Conservation (phyloP, 1,284 basidiomycete species). For the Cutaneotrichosporon cutaneum region DNA sequence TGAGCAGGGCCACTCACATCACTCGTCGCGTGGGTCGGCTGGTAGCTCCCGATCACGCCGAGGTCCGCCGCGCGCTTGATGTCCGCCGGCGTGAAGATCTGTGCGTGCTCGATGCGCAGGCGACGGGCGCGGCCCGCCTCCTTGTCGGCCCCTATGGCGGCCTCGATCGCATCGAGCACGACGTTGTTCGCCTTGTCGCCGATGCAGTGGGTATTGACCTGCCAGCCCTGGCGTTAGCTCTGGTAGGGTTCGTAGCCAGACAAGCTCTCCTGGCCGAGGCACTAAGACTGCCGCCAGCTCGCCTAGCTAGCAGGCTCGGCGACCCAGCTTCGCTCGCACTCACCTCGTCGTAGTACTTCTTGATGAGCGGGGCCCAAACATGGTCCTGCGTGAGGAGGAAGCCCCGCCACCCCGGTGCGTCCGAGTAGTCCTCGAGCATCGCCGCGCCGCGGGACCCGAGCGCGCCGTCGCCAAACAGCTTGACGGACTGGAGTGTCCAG, state of each 20-base stretch:
- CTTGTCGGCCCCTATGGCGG: conserved; percentile 56
- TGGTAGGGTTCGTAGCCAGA: too few relatives aligned
- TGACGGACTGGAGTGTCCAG: conserved; percentile 72
- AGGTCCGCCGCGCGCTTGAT: conserved; percentile 66
- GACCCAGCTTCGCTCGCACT: too few relatives aligned
- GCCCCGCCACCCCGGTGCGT: conserved; percentile 68
- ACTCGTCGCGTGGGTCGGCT: conserved; percentile 76
- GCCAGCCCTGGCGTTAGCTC: conserved; percentile 16
- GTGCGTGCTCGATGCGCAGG: conserved; percentile 85
- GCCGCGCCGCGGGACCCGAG: conserved; percentile 90
- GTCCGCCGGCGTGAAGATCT: conserved; percentile 73
- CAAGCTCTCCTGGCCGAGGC: too few relatives aligned
- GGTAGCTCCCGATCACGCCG: conserved; percentile 85
- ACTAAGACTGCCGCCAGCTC: too few relatives aligned
- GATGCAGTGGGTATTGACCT: conserved; percentile 76
- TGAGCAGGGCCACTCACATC: conserved; percentile 43
- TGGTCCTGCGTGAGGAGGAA: conserved; percentile 64
- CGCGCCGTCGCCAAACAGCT: conserved; percentile 76
- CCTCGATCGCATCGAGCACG: conserved; percentile 75
- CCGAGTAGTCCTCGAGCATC: conserved; percentile 77
- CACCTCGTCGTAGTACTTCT: conserved; percentile 61
- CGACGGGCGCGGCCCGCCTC: conserved; percentile 53
- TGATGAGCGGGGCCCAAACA: conserved; percentile 60
- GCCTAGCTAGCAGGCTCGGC: too few relatives aligned
- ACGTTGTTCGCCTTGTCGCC: conserved; percentile 84